Evolutionary conservation across 2,329 filamentous ascomycete genomes (phyloP).

Genomic region (Curvularia sp.): DNA sequence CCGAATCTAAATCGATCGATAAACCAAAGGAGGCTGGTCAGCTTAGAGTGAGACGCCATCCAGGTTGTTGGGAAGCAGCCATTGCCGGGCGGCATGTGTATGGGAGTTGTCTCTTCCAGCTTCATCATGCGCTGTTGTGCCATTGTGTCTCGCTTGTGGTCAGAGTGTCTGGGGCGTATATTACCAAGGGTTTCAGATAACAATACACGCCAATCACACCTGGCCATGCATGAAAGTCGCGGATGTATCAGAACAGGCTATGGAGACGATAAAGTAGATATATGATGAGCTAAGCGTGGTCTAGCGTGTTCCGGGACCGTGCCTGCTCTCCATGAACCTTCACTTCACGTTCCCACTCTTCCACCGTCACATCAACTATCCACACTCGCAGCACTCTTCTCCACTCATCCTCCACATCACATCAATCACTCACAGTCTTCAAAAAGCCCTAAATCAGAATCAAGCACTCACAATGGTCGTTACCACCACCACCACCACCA

Average conservation of each 20-base stretch:
- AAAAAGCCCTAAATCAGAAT: conserved; percentile 1
- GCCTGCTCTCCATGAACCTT: conserved; percentile 26
- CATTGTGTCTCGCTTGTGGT: conserved; percentile 13
- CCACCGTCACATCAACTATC: conserved; percentile 7
- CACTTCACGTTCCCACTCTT: conserved; percentile 18
- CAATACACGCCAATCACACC: conserved; percentile 19
- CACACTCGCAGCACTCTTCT: neutral
- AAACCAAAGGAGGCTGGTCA: neutral
- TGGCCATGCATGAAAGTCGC: conserved; percentile 9
- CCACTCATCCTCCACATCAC: neutral
- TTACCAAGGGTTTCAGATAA: conserved; percentile 22
- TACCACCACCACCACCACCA: conserved; percentile 35
- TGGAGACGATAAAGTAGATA: conserved; percentile 14
- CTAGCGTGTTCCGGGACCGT: conserved; percentile 18
- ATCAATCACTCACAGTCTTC: neutral
- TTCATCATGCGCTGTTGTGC: conserved; percentile 6
- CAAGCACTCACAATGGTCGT: conserved; percentile 33
- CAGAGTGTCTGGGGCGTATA: conserved; percentile 11
- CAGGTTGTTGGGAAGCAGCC: neutral
- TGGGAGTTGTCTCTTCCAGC: neutral
- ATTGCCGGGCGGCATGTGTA: neutral
- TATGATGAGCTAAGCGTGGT: conserved; percentile 12
- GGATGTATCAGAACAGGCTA: conserved; percentile 15
- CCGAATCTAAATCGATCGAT: neutral
- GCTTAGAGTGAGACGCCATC: neutral